phyloP scores from a whole-genome alignment of 371 early-diverging fungal genomes.

The Parasitella parasitica region DNA sequence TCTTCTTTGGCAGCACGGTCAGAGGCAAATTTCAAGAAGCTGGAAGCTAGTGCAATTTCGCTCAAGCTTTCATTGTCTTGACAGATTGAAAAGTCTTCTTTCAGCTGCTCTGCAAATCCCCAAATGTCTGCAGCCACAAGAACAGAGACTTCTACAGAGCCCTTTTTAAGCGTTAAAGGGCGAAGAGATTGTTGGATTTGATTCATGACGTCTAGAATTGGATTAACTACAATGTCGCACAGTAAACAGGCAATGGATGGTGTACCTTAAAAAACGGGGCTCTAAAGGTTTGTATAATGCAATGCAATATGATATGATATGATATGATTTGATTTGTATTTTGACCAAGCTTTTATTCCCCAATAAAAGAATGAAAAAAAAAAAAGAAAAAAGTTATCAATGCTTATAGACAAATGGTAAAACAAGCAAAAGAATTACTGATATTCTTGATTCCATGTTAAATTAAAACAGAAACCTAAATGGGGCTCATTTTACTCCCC shows the following conservation, averaged over 20 bases:
- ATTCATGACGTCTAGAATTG: constrained; percentile 1
- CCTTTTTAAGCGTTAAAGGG: constrained; percentile 81
- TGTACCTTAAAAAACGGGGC: constrained; percentile 1
- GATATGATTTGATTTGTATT: background rate
- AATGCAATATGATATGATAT: background rate
- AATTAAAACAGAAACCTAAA: background rate
- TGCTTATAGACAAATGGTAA: background rate
- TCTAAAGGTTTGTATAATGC: constrained; percentile 1
- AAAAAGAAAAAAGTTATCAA: background rate
- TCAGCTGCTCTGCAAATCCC: constrained; percentile 87
- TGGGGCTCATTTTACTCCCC: constrained; percentile 9
- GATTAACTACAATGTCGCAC: too few species aligned
- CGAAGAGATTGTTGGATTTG: constrained; percentile 55
- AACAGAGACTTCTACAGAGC: constrained; percentile 78
- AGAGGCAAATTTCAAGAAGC: constrained; percentile 72
- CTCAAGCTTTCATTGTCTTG: constrained; percentile 59
- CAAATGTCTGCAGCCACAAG: constrained; percentile 83
- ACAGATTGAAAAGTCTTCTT: constrained; percentile 70
- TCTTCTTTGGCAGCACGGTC: constrained; percentile 57
- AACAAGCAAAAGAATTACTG: constrained; percentile 1
- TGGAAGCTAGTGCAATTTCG: constrained; percentile 75
- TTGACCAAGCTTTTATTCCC: constrained; percentile 13
- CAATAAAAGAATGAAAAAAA: constrained; percentile 15
- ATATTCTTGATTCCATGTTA: background rate
- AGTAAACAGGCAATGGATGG: too few species aligned